A percentile compares a stretch with the other conserved stretches of the same genome.
These are phyloP conservation scores for Cercophora samala DNA, from an alignment of 495 filamentous ascomycete species.

Conservation along the genomic window DNA sequence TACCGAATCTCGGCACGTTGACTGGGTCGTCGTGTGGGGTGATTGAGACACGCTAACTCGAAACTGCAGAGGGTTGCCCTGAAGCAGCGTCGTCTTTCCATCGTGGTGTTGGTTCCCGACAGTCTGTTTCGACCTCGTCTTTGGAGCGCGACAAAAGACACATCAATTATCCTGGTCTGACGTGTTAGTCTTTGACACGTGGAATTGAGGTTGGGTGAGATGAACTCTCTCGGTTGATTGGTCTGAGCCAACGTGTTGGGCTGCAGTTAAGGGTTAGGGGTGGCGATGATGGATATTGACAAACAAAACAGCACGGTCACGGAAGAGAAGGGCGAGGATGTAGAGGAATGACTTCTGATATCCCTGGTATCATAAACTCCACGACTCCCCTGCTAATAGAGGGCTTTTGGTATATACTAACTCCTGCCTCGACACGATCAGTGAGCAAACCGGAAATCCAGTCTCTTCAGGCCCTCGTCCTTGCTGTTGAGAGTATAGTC, in stretches of 20 bases:
- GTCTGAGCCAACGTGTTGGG: neutral
- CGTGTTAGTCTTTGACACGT: neutral
- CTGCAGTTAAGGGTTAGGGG: neutral
- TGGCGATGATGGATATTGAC: neutral
- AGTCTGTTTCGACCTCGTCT: neutral
- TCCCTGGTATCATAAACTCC: neutral
- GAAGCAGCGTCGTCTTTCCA: neutral
- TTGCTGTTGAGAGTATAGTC: constrained; percentile 30
- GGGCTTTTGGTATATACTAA: neutral
- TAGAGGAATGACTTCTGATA: neutral
- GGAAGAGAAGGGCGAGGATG: neutral
- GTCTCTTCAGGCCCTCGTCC: constrained; percentile 32
- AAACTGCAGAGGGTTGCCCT: neutral
- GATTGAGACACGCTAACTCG: constrained; percentile 10
- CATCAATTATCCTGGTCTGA: neutral
- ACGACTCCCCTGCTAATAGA: neutral
- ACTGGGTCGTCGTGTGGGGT: constrained; percentile 5
- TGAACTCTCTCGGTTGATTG: neutral
- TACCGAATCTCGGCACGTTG: constrained; percentile 9
- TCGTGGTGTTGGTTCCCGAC: neutral
- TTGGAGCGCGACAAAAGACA: no score
- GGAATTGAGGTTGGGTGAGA: neutral
- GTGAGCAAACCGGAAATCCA: constrained; percentile 35
- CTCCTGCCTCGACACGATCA: no score
- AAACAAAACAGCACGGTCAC: no score